phyloP scores from a whole-genome alignment of 441 rosid genomes.

The Arabidopsis lyrata region DNA sequence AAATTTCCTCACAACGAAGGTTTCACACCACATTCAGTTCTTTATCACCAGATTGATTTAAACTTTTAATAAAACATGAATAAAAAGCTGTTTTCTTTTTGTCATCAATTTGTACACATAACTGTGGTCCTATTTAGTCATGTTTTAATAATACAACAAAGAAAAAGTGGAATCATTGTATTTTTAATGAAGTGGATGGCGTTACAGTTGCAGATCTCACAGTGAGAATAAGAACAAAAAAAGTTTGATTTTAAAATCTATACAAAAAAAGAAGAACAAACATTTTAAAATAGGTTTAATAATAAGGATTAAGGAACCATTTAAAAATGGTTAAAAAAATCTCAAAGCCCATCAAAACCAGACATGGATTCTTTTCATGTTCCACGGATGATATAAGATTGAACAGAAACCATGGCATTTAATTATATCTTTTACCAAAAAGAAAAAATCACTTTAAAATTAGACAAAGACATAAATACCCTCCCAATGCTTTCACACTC shows the following conservation, averaged over 20 bases:
- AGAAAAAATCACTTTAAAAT: constrained; percentile 22
- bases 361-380: constrained; percentile 44
- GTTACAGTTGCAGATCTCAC: constrained; percentile 45
- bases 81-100: not conserved
- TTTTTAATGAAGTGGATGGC: constrained; percentile 31
- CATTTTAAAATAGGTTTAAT: constrained; percentile 1
- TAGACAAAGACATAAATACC: constrained; percentile 40
- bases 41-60: not conserved
- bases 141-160: constrained; percentile 12
- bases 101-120: not conserved
- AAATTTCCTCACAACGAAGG: not conserved
- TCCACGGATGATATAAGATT: constrained; percentile 41
- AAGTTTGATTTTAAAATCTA: constrained; percentile 32
- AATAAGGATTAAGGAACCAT: not conserved
- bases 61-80: not conserved
- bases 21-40: not conserved
- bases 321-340: constrained; percentile 19
- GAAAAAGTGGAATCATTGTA: constrained; percentile 13
- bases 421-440: constrained; percentile 27
- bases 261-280: constrained; percentile 22
- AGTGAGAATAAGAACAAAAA: constrained; percentile 46
- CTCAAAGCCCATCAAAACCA: constrained; percentile 37
- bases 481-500: constrained; percentile 42
- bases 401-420: constrained; percentile 30
- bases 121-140: constrained; percentile 2